Conservation (phyloP, 169 alveolate species). For the Plasmodium relictum region DNA sequence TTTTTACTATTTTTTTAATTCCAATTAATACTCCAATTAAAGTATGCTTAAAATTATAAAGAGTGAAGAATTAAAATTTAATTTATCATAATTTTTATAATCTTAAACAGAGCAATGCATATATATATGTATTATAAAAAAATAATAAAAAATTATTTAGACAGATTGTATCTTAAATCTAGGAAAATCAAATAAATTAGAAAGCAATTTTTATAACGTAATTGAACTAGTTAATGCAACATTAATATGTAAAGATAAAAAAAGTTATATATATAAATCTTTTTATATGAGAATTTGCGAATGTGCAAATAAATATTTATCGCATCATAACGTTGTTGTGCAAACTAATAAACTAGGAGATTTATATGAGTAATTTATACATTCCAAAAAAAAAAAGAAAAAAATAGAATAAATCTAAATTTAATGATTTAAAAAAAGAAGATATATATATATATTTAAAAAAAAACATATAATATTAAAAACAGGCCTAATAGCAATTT, state of each 20-base stretch:
- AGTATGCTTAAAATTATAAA: conserved; percentile 1
- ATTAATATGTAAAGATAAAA: conserved; percentile 44
- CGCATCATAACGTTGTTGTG: conserved; percentile 55
- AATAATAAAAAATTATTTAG: conserved; percentile 2
- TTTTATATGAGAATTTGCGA: conserved; percentile 70
- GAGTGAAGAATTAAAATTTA: no score
- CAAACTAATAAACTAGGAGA: conserved; percentile 41
- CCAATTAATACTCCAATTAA: conserved; percentile 72
- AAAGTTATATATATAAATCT: conserved; percentile 52
- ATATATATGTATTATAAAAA: conserved; percentile 11
- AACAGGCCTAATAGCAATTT: not conserved
- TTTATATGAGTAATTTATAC: conserved; percentile 28
- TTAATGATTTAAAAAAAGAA: not conserved
- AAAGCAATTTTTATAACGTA: conserved; percentile 29
- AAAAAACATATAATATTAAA: not conserved
- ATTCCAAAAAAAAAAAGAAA: not conserved
- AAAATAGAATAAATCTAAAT: not conserved
- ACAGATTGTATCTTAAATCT: conserved; percentile 55
- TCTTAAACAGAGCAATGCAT: no score
- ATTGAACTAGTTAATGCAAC: conserved; percentile 68
- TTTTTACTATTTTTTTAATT: conserved; percentile 39
- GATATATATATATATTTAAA: not conserved
- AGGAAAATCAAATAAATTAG: conserved; percentile 20
- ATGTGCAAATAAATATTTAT: conserved; percentile 39
- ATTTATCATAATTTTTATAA: no score